phyloP scores from a whole-genome alignment of 2,329 filamentous ascomycete genomes.

The Penicillium janthinellum region DNA sequence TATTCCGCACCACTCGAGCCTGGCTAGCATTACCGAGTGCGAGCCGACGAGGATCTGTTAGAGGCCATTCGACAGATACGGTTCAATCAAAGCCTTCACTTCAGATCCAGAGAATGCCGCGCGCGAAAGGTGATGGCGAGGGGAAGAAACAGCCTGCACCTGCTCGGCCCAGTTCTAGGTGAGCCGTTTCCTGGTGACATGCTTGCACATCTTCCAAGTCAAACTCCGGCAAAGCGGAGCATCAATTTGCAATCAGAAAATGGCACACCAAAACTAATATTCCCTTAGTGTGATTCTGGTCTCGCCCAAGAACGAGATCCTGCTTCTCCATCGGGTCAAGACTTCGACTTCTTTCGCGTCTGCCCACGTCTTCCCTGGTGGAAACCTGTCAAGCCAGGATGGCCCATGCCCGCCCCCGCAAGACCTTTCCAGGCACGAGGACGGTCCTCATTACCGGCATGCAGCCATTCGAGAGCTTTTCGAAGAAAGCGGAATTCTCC shows the following conservation, averaged over 20 bases:
- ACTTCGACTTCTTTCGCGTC: constrained; percentile 84
- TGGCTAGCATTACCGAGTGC: neutral
- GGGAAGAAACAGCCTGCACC: constrained; percentile 45
- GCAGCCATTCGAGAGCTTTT: constrained; percentile 90
- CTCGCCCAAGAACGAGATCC: constrained; percentile 81
- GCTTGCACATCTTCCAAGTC: neutral
- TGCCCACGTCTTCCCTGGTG: constrained; percentile 93
- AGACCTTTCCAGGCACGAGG: constrained; percentile 63
- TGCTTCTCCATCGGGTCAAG: constrained; percentile 82
- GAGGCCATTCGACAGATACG: constrained; percentile 19
- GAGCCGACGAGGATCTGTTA: neutral
- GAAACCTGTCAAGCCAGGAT: constrained; percentile 76
- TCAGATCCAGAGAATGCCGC: constrained; percentile 25
- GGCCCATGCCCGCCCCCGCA: constrained; percentile 57
- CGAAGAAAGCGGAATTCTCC: constrained; percentile 87
- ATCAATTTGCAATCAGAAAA: neutral
- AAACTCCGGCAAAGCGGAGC: neutral
- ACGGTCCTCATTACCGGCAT: constrained; percentile 73
- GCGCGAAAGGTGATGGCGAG: constrained; percentile 15
- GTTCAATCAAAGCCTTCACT: neutral
- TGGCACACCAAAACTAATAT: constrained; percentile 8
- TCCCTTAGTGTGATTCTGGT: constrained; percentile 72
- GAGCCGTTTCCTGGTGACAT: constrained; percentile 14
- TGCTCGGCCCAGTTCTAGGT: constrained; percentile 68
- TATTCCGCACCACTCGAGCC: neutral